Conservation (phyloP, 2,329 filamentous ascomycete species). For the Periconia sp. region DNA sequence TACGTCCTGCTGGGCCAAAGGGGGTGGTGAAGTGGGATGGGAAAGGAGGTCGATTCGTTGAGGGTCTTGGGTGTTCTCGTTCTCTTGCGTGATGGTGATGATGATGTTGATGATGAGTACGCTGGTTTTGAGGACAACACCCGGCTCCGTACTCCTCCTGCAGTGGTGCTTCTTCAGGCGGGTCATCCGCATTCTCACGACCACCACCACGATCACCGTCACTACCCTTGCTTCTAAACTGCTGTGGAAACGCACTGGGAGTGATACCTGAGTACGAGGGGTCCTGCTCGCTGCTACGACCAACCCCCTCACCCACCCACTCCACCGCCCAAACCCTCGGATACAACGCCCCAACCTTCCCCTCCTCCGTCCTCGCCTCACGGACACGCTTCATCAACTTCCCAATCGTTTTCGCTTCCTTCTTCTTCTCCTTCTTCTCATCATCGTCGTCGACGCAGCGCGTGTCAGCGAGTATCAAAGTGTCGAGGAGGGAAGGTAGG, state of each 20-base stretch:
- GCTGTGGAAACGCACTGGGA: no score
- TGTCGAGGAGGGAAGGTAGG: conserved; percentile 21
- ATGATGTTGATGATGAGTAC: background rate
- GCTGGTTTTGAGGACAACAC: no score
- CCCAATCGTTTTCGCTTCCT: background rate
- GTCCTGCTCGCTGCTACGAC: background rate
- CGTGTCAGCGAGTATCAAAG: no score
- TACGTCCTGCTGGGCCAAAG: conserved; percentile 4
- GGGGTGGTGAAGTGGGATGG: background rate
- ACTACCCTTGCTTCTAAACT: no score
- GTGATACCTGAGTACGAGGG: background rate
- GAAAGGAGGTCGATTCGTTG: no score
- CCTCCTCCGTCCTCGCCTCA: background rate
- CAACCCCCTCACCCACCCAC: conserved; percentile 19
- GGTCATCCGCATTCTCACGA: no score
- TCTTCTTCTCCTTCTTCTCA: no score
- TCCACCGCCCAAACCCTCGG: conserved; percentile 32
- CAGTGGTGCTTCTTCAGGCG: conserved; percentile 18
- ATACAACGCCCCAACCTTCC: conserved; percentile 26
- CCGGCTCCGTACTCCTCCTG: no score
- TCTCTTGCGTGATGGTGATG: background rate
- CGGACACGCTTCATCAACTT: no score
- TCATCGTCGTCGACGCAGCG: no score
- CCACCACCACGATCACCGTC: no score
- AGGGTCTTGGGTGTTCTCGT: conserved; percentile 1